Conservation (phyloP, 129 eudicot genomes). For the Flaveria linearis region DNA sequence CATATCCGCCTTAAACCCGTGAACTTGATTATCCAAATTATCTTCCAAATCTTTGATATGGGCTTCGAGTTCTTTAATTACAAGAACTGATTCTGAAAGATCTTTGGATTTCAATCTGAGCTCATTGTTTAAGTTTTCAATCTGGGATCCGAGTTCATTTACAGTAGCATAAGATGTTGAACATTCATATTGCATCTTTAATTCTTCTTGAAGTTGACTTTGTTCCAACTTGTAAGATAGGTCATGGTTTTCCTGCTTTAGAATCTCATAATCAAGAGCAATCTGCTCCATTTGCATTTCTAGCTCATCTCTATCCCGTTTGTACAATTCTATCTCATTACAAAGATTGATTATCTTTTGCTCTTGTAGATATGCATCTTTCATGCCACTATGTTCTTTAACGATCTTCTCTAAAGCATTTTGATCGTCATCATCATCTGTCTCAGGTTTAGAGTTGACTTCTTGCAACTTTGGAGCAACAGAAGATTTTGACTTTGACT, state of each 20-base stretch:
- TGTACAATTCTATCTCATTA: slow-evolving; percentile 69
- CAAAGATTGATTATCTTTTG: slow-evolving; percentile 74
- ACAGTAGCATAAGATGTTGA: slow-evolving; percentile 53
- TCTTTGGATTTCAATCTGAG: slow-evolving; percentile 46
- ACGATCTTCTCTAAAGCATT: slow-evolving; percentile 82
- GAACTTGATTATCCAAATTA: slow-evolving; percentile 68
- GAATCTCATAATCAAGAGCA: slow-evolving; percentile 85
- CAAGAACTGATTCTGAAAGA: slow-evolving; percentile 40
- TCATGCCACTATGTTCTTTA: slow-evolving; percentile 61
- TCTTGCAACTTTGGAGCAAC: slow-evolving; percentile 32
- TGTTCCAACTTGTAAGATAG: slow-evolving; percentile 67
- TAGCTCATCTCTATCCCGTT: slow-evolving; percentile 78
- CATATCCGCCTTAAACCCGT: slow-evolving; percentile 74
- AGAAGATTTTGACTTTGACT: slow-evolving; percentile 39
- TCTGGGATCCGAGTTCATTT: slow-evolving; percentile 59
- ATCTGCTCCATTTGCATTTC: slow-evolving; percentile 97
- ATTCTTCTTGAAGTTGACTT: slow-evolving; percentile 74
- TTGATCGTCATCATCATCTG: slow-evolving; percentile 70
- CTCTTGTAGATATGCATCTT: slow-evolving; percentile 63
- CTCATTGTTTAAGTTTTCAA: slow-evolving; percentile 49
- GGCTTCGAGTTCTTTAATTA: slow-evolving; percentile 50
- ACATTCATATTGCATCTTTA: slow-evolving; percentile 88
- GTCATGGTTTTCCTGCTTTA: slow-evolving; percentile 91
- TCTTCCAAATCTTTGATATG: slow-evolving; percentile 69
- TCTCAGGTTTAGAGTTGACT: slow-evolving; percentile 35